Base-by-base conservation (phyloP, 192 early-diverging fungal genomes). In the Phycomyces blakesleeanus region DNA sequence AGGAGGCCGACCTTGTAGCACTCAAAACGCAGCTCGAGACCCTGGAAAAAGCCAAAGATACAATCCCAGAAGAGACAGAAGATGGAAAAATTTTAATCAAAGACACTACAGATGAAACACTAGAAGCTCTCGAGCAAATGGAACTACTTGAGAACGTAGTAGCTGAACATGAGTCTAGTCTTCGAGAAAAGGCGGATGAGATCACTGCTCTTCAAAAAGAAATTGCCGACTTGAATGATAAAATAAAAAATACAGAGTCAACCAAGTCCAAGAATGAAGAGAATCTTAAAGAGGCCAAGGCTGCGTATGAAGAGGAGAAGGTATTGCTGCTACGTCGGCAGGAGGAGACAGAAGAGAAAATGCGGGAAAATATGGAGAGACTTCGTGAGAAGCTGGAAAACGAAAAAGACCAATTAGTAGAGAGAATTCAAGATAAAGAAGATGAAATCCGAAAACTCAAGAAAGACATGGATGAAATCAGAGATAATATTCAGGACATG, bases 401-500 rank as follows among this genome's bases (percentile, higher is more conserved):
- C 34, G 67, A 69, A 22, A 62, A 69, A 8, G 54, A 61, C 29
- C 51, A 55, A 16, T 14, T 62, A 18, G 55, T 40, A 22, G 24
- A 51, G 20, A 52, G 20, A n/a, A 56, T 57, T 51, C 16, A 22
- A 8, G n/a, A 25, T 14, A 63, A 55, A 37, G 61, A 63, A 21
- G 24, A 15, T 8, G 61, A 63, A n/a, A 54, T 63, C 10, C 24
- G 22, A 18, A 29, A 24, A 12, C 15, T 55, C 6, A 39, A 9
- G 55, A 69, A 63, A 25, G 53, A 56, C 16, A 63, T 47, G 67
- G 55, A 69, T 57, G 54, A 53, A 21, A 39, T 55, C 16, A 51
- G 59, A n/a, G 52, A 57, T n/a, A 63, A 41, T 53, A 61, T 68
- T 52, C 66, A 68, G 60, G 52, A 69, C 15, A 69, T 63, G 67